Conservation (phyloP, 2,329 filamentous ascomycete species). For the Pseudodiploospora longispora region DNA sequence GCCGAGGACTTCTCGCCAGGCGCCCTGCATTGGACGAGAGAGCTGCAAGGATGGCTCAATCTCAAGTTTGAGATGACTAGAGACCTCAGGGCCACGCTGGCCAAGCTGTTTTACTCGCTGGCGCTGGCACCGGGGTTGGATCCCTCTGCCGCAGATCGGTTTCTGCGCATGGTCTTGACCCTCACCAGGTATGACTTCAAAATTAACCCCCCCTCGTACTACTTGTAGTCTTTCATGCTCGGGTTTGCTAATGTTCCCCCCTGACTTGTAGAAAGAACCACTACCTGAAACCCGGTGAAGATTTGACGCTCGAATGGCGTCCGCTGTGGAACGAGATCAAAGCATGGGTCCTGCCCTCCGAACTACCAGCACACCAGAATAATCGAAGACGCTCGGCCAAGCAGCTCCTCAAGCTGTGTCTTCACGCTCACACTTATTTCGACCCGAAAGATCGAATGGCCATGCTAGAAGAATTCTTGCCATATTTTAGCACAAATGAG, state of each 20-base stretch:
- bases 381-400: constrained; percentile 49
- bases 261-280: constrained; percentile 66
- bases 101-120: constrained; percentile 91
- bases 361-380: constrained; percentile 60
- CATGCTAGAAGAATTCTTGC: constrained; percentile 73
- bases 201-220: constrained; percentile 10
- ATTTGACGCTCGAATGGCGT: constrained; percentile 87
- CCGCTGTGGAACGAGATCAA: constrained; percentile 92
- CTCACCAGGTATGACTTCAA: constrained; percentile 68
- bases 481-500: constrained; percentile 89
- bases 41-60: constrained; percentile 89
- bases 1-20: constrained; percentile 92
- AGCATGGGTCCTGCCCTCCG: constrained; percentile 76
- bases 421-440: constrained; percentile 87
- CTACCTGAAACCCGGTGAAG: constrained; percentile 83
- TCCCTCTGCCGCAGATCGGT: constrained; percentile 72
- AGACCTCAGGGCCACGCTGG: constrained; percentile 72
- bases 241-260: constrained; percentile 2
- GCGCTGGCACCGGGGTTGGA: constrained; percentile 85
- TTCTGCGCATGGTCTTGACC: constrained; percentile 92
- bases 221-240: not conserved
- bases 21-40: constrained; percentile 92
- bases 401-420: constrained; percentile 76
- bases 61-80: constrained; percentile 96
- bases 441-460: constrained; percentile 77